Evolutionary conservation across 2,329 filamentous ascomycete species (phyloP).

Genomic region (Esteya vermicola): DNA sequence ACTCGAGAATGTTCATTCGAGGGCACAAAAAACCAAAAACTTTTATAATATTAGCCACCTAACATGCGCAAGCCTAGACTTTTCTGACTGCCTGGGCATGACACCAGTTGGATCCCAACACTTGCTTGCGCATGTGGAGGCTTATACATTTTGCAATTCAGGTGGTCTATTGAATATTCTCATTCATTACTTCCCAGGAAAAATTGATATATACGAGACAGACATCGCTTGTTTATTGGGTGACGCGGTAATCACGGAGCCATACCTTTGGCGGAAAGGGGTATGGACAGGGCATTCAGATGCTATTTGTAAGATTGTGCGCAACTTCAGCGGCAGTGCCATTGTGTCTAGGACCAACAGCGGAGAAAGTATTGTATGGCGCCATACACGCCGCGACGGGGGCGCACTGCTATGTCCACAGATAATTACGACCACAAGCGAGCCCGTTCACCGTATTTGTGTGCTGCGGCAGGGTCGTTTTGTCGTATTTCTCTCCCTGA

Average conservation of each 20-base stretch:
- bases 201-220: slow-evolving; percentile 68
- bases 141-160: slow-evolving; percentile 58
- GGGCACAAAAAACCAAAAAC: slow-evolving; percentile 46
- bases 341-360: slow-evolving; percentile 67
- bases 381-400: slow-evolving; percentile 40
- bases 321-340: slow-evolving; percentile 67
- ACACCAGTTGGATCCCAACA: background rate
- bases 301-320: slow-evolving; percentile 71
- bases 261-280: slow-evolving; percentile 46
- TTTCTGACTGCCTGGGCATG: slow-evolving; percentile 16
- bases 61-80: slow-evolving; percentile 39
- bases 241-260: slow-evolving; percentile 39
- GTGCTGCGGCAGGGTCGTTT: slow-evolving; percentile 65
- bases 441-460: slow-evolving; percentile 68
- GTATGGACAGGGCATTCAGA: slow-evolving; percentile 76
- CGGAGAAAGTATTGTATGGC: slow-evolving; percentile 76
- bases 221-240: slow-evolving; percentile 71
- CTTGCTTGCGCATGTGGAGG: slow-evolving; percentile 41
- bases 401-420: slow-evolving; percentile 29
- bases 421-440: slow-evolving; percentile 50
- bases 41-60: slow-evolving; percentile 82
- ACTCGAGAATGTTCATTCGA: slow-evolving; percentile 70
- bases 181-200: slow-evolving; percentile 73
- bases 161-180: slow-evolving; percentile 56
- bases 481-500: slow-evolving; percentile 64